These are phyloP conservation scores for Tephrocybe sp. DNA, from an alignment of 768 basidiomycete species.

Conservation along the genomic window DNA sequence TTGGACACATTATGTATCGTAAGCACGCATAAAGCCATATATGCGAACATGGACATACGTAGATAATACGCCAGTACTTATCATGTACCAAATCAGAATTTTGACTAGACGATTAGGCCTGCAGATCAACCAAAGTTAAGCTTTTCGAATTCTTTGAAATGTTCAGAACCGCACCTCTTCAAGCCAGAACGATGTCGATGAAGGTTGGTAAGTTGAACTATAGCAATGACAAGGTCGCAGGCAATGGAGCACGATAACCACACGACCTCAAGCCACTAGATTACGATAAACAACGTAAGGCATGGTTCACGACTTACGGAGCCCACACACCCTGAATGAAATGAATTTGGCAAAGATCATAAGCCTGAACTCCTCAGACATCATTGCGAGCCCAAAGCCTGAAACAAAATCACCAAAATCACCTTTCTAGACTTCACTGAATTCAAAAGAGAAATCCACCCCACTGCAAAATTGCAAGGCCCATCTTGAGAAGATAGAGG, in stretches of 20 bases:
- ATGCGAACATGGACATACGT: background rate
- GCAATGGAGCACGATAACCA: background rate
- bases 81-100: background rate
- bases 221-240: background rate
- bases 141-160: background rate
- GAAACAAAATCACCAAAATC: background rate
- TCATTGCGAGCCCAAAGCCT: background rate
- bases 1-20: background rate
- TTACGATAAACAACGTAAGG: background rate
- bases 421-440: background rate
- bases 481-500: background rate
- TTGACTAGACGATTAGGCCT: background rate
- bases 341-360: background rate
- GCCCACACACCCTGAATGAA: background rate
- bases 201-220: background rate
- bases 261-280: background rate
- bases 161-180: background rate
- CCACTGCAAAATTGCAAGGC: background rate
- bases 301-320: background rate
- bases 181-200: background rate
- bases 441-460: background rate
- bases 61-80: background rate
- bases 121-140: background rate
- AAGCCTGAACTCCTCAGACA: background rate
- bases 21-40: background rate